A percentile compares a stretch with the other conserved stretches of the same genome.
These are phyloP conservation scores for Xylariaceae sp. DNA, from an alignment of 2,329 filamentous ascomycete genomes.

Conservation along the genomic window DNA sequence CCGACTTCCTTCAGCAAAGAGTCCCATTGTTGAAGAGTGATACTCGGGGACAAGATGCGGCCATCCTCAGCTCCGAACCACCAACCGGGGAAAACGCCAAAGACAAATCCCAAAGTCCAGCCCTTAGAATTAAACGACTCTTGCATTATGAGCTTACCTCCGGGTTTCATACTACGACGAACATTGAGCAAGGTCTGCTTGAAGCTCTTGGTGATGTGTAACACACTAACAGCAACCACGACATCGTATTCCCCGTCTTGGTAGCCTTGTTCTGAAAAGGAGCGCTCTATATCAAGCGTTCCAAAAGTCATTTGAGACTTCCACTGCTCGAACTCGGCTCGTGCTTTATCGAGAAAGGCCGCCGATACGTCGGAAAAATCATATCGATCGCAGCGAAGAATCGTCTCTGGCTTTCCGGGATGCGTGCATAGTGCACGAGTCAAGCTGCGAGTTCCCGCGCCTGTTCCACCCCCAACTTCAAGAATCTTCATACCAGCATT, in stretches of 20 bases:
- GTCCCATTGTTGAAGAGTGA: conserved; percentile 10
- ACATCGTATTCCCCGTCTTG: conserved; percentile 10
- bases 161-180: conserved; percentile 13
- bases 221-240: conserved; percentile 15
- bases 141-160: conserved; percentile 17
- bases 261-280: conserved; percentile 12
- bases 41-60: conserved; percentile 5
- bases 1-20: conserved; percentile 6
- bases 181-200: conserved; percentile 8
- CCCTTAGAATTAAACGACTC: conserved; percentile 4
- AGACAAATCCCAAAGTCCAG: conserved; percentile 13
- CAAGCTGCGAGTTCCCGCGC: conserved; percentile 4
- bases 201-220: conserved; percentile 14
- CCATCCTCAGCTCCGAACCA: conserved; percentile 9
- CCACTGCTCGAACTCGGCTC: conserved; percentile 3
- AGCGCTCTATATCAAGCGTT: conserved; percentile 19
- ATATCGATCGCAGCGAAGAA: conserved; percentile 13
- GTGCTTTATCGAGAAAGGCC: conserved; percentile 3
- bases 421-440: conserved; percentile 4
- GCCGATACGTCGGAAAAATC: conserved; percentile 19
- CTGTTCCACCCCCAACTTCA: conserved; percentile 18
- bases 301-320: conserved; percentile 12
- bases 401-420: background rate
- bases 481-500: conserved; percentile 14
- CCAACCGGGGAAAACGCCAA: conserved; percentile 20